A percentile compares a stretch with the other conserved stretches of the same genome.
Conservation (phyloP, 2,329 filamentous ascomycete species). For the Alternaria consortialis region DNA sequence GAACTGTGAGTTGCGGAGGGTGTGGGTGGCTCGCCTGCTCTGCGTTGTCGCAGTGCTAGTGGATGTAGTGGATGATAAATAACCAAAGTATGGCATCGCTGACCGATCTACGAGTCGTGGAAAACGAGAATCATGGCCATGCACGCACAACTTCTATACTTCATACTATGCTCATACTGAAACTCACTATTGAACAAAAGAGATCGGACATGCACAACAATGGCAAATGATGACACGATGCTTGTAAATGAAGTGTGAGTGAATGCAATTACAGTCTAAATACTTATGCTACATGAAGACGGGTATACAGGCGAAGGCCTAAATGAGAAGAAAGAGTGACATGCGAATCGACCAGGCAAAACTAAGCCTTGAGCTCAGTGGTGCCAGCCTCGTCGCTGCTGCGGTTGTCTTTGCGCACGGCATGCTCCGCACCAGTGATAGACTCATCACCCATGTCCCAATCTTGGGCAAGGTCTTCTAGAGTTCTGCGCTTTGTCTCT, state of each 20-base stretch:
- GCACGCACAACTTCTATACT: background rate
- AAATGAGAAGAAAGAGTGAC: background rate
- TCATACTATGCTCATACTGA: background rate
- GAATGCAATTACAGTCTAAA: background rate
- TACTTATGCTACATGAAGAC: background rate
- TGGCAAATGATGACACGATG: background rate
- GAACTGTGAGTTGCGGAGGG: background rate
- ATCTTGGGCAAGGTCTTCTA: constrained; percentile 70
- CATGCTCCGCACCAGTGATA: constrained; percentile 39
- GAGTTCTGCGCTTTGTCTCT: constrained; percentile 78
- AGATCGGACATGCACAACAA: background rate
- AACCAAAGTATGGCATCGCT: background rate
- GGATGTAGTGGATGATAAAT: background rate
- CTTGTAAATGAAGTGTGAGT: background rate
- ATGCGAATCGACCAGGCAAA: background rate
- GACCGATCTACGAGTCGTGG: background rate
- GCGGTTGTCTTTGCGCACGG: constrained; percentile 26
- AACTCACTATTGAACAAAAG: no score
- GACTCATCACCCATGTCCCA: constrained; percentile 48
- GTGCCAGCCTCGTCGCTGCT: constrained; percentile 32
- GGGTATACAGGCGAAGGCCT: background rate
- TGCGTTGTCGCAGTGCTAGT: background rate
- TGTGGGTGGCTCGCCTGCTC: background rate
- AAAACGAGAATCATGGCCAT: no score
- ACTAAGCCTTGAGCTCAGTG: constrained; percentile 18